Conservation (phyloP, 1,284 basidiomycete genomes). For the Phylloboletellus chloephorus region DNA sequence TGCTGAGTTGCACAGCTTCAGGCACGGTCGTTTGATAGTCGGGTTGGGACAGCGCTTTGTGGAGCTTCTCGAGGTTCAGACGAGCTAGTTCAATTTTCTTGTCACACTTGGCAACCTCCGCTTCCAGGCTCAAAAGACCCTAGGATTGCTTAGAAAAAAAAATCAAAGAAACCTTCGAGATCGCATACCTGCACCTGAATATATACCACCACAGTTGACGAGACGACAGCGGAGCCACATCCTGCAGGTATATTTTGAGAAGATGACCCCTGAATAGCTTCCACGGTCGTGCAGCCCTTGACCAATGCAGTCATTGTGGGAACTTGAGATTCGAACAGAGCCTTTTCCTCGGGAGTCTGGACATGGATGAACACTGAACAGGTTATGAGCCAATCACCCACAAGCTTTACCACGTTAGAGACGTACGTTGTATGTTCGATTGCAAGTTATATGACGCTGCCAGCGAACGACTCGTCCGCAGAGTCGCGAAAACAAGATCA, state of each 20-base stretch:
- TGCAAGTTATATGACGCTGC: conserved; percentile 91
- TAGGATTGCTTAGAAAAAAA: conserved; percentile 27
- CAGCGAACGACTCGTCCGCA: conserved; percentile 80
- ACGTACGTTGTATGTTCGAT: conserved; percentile 76
- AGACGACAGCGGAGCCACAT: conserved; percentile 82
- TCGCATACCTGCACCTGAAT: conserved; percentile 75
- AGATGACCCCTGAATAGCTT: conserved; percentile 49
- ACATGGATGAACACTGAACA: conserved; percentile 74
- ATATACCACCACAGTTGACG: conserved; percentile 70
- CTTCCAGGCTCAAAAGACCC: conserved; percentile 82
- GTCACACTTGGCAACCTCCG: conserved; percentile 80
- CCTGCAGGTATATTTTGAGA: conserved; percentile 80
- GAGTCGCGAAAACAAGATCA: conserved; percentile 78
- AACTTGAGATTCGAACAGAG: conserved; percentile 66
- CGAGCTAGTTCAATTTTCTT: conserved; percentile 78
- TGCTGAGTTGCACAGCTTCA: conserved; percentile 65
- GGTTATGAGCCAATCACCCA: conserved; percentile 5
- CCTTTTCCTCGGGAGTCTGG: conserved; percentile 57
- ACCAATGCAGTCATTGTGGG: conserved; percentile 78
- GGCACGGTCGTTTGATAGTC: conserved; percentile 81
- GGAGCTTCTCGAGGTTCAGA: conserved; percentile 69
- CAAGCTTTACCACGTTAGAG: not conserved
- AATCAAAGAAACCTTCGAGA: not conserved
- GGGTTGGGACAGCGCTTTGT: conserved; percentile 65
- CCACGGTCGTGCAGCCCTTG: conserved; percentile 80